A percentile compares a stretch with the other conserved stretches of the same genome.
Evolutionary conservation across 176 grass and related monocot genomes (phyloP).

Genomic region (Oryza australiensis): DNA sequence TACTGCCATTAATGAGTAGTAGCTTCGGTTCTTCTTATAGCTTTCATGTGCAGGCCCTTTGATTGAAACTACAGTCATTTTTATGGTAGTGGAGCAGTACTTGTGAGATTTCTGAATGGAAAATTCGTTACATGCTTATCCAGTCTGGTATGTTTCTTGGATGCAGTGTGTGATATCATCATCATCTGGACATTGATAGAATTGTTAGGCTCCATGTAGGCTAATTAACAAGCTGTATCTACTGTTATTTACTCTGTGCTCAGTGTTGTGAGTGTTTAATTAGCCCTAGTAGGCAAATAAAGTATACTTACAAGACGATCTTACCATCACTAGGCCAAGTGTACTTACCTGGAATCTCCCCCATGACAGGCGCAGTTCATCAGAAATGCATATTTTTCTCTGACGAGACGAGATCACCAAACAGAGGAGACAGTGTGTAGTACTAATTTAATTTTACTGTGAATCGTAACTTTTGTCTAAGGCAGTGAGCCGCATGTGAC

Average conservation of each 20-base stretch:
- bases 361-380: neutral
- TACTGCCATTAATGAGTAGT: neutral
- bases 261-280: conserved; percentile 8
- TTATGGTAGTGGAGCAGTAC: neutral
- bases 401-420: neutral
- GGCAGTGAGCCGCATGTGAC: conserved; percentile 31
- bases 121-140: conserved; percentile 15
- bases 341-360: neutral
- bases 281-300: neutral
- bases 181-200: conserved; percentile 26
- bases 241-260: neutral
- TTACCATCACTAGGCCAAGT: neutral
- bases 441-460: neutral
- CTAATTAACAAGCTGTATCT: neutral
- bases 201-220: neutral
- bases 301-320: neutral
- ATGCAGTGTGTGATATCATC: neutral
- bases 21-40: neutral
- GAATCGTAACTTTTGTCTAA: conserved; percentile 26
- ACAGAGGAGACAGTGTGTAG: neutral
- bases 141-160: conserved; percentile 28
- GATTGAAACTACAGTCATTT: conserved; percentile 12
- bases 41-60: neutral
- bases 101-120: conserved; percentile 1
- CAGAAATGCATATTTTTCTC: neutral